Evolutionary conservation across 1,284 basidiomycete genomes (phyloP).

Genomic region (Athelia sp.): DNA sequence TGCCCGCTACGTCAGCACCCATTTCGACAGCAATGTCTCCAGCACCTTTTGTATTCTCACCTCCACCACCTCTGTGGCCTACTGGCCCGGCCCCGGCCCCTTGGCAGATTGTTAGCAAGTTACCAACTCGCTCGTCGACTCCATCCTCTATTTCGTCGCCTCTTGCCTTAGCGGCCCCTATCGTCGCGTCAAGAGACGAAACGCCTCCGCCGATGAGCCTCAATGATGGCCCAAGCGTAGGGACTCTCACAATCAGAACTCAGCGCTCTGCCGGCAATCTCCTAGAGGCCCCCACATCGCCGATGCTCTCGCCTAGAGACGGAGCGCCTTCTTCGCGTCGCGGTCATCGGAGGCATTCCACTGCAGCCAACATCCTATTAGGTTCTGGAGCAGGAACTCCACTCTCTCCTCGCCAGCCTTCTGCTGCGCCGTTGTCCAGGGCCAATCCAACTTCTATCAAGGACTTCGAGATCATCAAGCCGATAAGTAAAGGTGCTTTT

Average conservation of each 20-base stretch:
- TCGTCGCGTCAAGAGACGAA: slow-evolving; percentile 64
- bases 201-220: slow-evolving; percentile 58
- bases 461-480: slow-evolving; percentile 99
- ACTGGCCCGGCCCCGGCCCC: slow-evolving; percentile 27
- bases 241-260: slow-evolving; percentile 39
- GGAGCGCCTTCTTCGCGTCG: slow-evolving; percentile 44
- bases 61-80: slow-evolving; percentile 21
- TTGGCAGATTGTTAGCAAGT: slow-evolving; percentile 43
- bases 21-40: slow-evolving; percentile 8
- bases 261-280: slow-evolving; percentile 62
- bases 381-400: slow-evolving; percentile 46
- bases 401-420: slow-evolving; percentile 86
- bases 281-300: slow-evolving; percentile 73
- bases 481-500: slow-evolving; percentile 98
- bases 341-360: slow-evolving; percentile 67
- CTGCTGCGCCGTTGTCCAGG: slow-evolving; percentile 72
- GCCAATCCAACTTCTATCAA: slow-evolving; percentile 91
- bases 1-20: slow-evolving; percentile 19
- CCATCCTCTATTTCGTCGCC: slow-evolving; percentile 83
- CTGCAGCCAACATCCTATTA: slow-evolving; percentile 53
- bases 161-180: slow-evolving; percentile 74
- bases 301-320: slow-evolving; percentile 59
- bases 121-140: slow-evolving; percentile 75
- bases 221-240: slow-evolving; percentile 39
- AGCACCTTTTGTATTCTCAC: slow-evolving; percentile 19